Conservation (phyloP, 345 rosid species). For the Anastatica hierochuntica region DNA sequence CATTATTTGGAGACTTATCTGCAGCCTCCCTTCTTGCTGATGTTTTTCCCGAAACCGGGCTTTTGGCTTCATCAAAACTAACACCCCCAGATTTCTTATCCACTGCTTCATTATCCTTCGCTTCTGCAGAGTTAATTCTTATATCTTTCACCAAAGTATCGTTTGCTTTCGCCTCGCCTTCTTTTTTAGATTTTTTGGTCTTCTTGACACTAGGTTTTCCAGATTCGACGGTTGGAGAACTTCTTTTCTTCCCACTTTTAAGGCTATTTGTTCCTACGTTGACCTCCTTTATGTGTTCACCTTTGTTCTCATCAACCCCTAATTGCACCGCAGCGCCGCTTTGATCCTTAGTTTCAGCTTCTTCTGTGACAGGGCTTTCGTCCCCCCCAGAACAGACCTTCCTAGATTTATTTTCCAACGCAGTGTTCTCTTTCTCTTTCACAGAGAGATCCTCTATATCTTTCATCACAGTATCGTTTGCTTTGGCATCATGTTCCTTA, state of each 20-base stretch:
- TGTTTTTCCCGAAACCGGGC: slow-evolving; percentile 2
- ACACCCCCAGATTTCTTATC: slow-evolving; percentile 4
- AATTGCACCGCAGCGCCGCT: not conserved
- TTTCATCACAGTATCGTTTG: slow-evolving; percentile 7
- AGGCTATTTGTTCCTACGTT: slow-evolving; percentile 2
- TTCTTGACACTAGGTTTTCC: slow-evolving; percentile 8
- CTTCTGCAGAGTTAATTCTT: slow-evolving; percentile 18
- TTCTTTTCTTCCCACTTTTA: slow-evolving; percentile 24
- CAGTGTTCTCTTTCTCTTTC: slow-evolving; percentile 40
- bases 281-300: slow-evolving; percentile 17
- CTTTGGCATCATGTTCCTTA: slow-evolving; percentile 15
- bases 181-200: slow-evolving; percentile 13
- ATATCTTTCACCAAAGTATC: slow-evolving; percentile 13
- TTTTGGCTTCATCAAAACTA: slow-evolving; percentile 17
- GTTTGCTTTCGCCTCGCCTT: slow-evolving; percentile 2
- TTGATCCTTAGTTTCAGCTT: slow-evolving; percentile 11
- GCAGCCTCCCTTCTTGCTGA: slow-evolving; percentile 22
- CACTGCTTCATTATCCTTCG: slow-evolving; percentile 37
- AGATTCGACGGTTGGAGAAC: slow-evolving; percentile 17
- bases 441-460: slow-evolving; percentile 10
- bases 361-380: slow-evolving; percentile 14
- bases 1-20: slow-evolving; percentile 1
- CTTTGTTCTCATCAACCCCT: slow-evolving; percentile 11
- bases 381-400: slow-evolving; percentile 18
- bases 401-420: slow-evolving; percentile 8